Evolutionary conservation across 2,329 filamentous ascomycete genomes (phyloP).

Genomic region (Xylaria sp.): DNA sequence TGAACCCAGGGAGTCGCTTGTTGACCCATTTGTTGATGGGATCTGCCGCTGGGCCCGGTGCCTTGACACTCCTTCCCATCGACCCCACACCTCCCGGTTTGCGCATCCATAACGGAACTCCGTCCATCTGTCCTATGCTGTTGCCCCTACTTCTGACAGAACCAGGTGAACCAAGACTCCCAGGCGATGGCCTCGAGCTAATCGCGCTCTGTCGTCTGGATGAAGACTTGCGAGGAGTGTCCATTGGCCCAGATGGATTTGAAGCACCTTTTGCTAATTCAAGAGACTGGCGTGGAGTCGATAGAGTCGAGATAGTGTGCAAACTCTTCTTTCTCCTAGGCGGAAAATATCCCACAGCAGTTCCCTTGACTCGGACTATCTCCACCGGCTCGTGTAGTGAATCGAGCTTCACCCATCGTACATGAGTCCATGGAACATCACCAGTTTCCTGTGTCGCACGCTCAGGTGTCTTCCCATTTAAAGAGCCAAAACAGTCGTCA

Average conservation of each 20-base stretch:
- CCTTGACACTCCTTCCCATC: slow-evolving; percentile 62
- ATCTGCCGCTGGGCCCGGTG: slow-evolving; percentile 78
- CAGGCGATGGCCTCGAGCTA: slow-evolving; percentile 24
- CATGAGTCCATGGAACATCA: slow-evolving; percentile 73
- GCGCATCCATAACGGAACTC: slow-evolving; percentile 58
- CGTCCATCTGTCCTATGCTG: slow-evolving; percentile 28
- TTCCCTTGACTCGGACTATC: slow-evolving; percentile 76
- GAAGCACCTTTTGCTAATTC: slow-evolving; percentile 47
- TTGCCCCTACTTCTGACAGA: slow-evolving; percentile 30
- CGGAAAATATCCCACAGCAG: slow-evolving; percentile 84
- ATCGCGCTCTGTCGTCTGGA: slow-evolving; percentile 30
- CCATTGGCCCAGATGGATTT: slow-evolving; percentile 27
- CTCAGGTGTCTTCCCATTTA: slow-evolving; percentile 32
- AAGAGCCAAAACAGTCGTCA: slow-evolving; percentile 40
- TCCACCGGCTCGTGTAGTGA: slow-evolving; percentile 65
- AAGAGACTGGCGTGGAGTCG: slow-evolving; percentile 62
- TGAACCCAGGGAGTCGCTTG: slow-evolving; percentile 74
- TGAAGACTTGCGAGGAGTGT: slow-evolving; percentile 30
- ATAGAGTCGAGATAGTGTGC: slow-evolving; percentile 57
- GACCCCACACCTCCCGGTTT: slow-evolving; percentile 87
- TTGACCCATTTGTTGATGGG: slow-evolving; percentile 78
- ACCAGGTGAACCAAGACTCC: slow-evolving; percentile 26
- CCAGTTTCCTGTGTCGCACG: slow-evolving; percentile 40
- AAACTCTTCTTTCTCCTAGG: slow-evolving; percentile 82
- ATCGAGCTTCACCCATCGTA: slow-evolving; percentile 81